Conservation (phyloP, 1,284 basidiomycete species). For the Lentinula novae-zelandiae region DNA sequence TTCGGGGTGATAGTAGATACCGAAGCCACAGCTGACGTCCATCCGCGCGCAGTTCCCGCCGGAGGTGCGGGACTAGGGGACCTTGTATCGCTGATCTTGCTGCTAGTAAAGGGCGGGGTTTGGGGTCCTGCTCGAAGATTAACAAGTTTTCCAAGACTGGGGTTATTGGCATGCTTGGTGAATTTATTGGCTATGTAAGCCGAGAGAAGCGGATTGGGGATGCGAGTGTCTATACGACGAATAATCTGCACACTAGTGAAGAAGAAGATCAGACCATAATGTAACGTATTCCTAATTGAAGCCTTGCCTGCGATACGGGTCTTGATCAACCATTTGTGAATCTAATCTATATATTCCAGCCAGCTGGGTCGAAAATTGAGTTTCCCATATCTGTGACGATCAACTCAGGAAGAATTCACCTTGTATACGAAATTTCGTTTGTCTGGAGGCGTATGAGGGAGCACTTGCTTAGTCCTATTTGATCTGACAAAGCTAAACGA, state of each 20-base stretch:
- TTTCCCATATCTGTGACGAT: neutral
- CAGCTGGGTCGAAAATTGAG: conserved; percentile 36
- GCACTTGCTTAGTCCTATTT: conserved; percentile 65
- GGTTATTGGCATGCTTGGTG: conserved; percentile 16
- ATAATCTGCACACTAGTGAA: conserved; percentile 68
- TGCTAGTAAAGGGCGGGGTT: conserved; percentile 16
- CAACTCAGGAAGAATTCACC: conserved; percentile 34
- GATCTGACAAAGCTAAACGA: conserved; percentile 60
- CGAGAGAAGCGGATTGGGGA: conserved; percentile 71
- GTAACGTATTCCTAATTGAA: neutral
- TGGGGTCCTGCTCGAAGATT: conserved; percentile 39
- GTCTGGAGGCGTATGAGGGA: conserved; percentile 79
- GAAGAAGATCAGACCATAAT: neutral
- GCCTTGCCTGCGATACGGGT: conserved; percentile 57
- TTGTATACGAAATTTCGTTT: conserved; percentile 78
- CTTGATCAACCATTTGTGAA: conserved; percentile 80
- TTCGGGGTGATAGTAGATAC: neutral
- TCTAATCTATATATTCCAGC: conserved; percentile 79
- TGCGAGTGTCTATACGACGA: conserved; percentile 74
- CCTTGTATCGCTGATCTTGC: conserved; percentile 14
- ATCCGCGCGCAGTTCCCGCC: neutral
- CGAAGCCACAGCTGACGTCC: conserved; percentile 10
- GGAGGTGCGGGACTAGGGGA: conserved; percentile 5
- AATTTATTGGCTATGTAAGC: conserved; percentile 25
- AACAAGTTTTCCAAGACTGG: conserved; percentile 52